Conservation (phyloP, 345 rosid species). For the Gossypium arboreum region DNA sequence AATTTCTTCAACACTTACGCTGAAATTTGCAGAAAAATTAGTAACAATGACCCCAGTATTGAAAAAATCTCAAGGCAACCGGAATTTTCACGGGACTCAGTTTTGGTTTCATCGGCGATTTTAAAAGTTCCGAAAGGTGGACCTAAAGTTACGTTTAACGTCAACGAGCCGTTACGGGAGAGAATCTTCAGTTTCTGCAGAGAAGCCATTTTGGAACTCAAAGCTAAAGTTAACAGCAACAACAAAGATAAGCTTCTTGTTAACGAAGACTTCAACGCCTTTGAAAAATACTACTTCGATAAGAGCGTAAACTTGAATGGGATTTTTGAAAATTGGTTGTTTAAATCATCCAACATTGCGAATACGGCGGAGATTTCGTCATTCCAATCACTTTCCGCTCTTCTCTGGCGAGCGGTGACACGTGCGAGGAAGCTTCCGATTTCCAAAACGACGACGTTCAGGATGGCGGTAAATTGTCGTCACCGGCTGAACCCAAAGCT, state of each 20-base stretch:
- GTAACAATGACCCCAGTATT: slow-evolving; percentile 13
- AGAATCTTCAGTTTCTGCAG: slow-evolving; percentile 80
- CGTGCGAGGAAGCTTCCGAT: slow-evolving; percentile 72
- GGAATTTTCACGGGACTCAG: slow-evolving; percentile 60
- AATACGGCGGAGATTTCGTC: slow-evolving; percentile 66
- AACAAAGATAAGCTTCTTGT: slow-evolving; percentile 10
- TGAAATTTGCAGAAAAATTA: slow-evolving; percentile 52
- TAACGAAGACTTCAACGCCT: slow-evolving; percentile 33
- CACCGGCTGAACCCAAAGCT: slow-evolving; percentile 67
- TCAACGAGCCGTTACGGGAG: slow-evolving; percentile 61
- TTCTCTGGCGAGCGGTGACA: slow-evolving; percentile 82
- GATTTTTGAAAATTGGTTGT: slow-evolving; percentile 16
- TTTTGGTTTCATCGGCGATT: slow-evolving; percentile 60
- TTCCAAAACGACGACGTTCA: slow-evolving; percentile 63
- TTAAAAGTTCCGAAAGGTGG: slow-evolving; percentile 69
- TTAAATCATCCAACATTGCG: slow-evolving; percentile 31
- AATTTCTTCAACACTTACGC: slow-evolving; percentile 87
- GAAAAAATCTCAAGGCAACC: slow-evolving; percentile 43
- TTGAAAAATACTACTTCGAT: slow-evolving; percentile 41
- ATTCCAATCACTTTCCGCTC: slow-evolving; percentile 74
- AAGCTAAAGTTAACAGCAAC: slow-evolving; percentile 53
- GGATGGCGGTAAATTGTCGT: slow-evolving; percentile 92
- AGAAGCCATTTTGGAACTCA: slow-evolving; percentile 56
- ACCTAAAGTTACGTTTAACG: slow-evolving; percentile 70
- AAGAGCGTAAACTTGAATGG: slow-evolving; percentile 27